Evolutionary conservation across 169 alveolate genomes (phyloP), one percentile per base, ranked within the genome.

Genomic region (Cryptosporidium sp.): DNA sequence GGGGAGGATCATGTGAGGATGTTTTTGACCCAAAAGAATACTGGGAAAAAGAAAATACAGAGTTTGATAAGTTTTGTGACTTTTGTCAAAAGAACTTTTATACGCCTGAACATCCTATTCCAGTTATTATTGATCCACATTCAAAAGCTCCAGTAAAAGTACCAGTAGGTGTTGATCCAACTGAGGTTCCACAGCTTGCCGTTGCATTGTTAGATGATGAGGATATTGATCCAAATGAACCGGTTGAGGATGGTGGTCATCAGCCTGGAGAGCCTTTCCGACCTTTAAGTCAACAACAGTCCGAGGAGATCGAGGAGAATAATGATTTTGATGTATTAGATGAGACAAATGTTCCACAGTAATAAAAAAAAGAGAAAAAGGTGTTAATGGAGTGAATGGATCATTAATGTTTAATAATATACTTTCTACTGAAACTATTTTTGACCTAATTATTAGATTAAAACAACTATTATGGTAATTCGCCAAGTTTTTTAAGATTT

Each of bases 171-270:
- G 45, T 61, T 14, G 70, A 14, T 33, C 73, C 61, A 6, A 55
- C 61, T 4, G 33, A 31, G 5, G 70, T 23, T 35, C 89, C 89
- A 12, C 62, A 41, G 7, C 50, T 80, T 6, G 89, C 89, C 1
- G 89, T 65, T 43, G 89, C 89, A 37, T 39, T 80, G 3, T 23
- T 80, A 23, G 89, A 80, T 35, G 89, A 80, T 39, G 89, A 80
- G 35, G 89, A 80, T 21, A 80, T 80, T 35, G 89, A 80, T 59
- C 89, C 89, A 7, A 80, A 80, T 31, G 89, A 80, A 65, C 89
- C 89, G 0, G 37, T 80, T 39, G 89, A 80, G 39, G 89, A 80
- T 41, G 89, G 89, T 0, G 89, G 89, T 16, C 89, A 80, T 29
- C 89, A 80, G 29, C 89, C 89, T 10, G 89, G 89, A 21, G 89